A percentile compares a stretch with the other conserved stretches of the same genome.
phyloP scores from a whole-genome alignment of 768 basidiomycete genomes.

The Kwoniella europaea region DNA sequence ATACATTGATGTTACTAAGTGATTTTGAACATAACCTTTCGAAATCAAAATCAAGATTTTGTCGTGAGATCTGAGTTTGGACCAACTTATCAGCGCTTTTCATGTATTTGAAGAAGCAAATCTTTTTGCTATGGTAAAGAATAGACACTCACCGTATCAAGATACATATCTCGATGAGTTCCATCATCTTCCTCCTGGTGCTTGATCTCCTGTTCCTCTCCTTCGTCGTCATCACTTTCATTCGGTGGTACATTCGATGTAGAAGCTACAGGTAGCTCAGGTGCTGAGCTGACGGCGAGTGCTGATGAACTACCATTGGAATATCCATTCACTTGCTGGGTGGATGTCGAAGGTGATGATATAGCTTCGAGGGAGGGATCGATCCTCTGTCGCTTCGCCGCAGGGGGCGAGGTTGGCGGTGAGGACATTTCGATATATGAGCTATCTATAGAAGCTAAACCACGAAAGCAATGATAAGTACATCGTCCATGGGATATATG shows the following conservation, averaged over 20 bases:
- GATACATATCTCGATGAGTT: slow-evolving; percentile 79
- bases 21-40: slow-evolving; percentile 99
- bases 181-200: slow-evolving; percentile 49
- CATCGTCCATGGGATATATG: too few species aligned
- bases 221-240: slow-evolving; percentile 51
- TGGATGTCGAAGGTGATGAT: slow-evolving; percentile 29
- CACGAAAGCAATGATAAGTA: too few species aligned
- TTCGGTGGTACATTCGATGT: slow-evolving; percentile 67
- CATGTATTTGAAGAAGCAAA: neutral
- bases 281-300: slow-evolving; percentile 69
- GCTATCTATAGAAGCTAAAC: neutral
- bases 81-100: neutral
- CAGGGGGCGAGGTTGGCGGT: slow-evolving; percentile 42
- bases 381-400: slow-evolving; percentile 42
- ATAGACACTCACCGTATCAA: slow-evolving; percentile 78
- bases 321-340: slow-evolving; percentile 63
- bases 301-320: slow-evolving; percentile 65
- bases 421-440: slow-evolving; percentile 19
- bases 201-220: slow-evolving; percentile 47
- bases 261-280: slow-evolving; percentile 70
- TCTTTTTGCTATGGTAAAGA: slow-evolving; percentile 2
- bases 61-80: slow-evolving; percentile 78
- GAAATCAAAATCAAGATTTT: slow-evolving; percentile 94
- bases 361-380: slow-evolving; percentile 17
- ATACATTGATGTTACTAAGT: slow-evolving; percentile 93